Evolutionary conservation across 1,139 yeast species (phyloP).

Genomic region (Candida glucosophila): DNA sequence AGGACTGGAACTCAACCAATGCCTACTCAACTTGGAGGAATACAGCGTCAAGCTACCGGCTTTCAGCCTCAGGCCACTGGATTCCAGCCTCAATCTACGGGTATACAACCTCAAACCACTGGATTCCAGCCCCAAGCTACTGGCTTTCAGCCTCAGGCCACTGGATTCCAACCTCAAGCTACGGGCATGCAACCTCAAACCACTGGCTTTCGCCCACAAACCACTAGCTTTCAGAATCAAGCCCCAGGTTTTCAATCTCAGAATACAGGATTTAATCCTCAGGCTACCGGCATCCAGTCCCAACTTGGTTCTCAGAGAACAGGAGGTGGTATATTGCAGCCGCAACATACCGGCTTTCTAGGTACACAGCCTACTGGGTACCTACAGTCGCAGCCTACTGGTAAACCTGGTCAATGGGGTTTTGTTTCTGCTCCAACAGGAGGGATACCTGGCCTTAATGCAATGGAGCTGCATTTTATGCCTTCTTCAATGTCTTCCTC

Average conservation of each 20-base stretch:
- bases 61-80: no score
- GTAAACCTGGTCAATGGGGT: slow-evolving; percentile 80
- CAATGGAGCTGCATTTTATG: slow-evolving; percentile 68
- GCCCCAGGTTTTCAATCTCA: slow-evolving; percentile 15
- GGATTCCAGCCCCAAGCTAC: slow-evolving; percentile 20
- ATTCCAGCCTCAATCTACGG: slow-evolving; percentile 26
- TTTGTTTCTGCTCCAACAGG: slow-evolving; percentile 66
- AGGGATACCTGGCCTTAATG: slow-evolving; percentile 68
- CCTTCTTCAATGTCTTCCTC: slow-evolving; percentile 45
- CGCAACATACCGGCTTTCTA: slow-evolving; percentile 27
- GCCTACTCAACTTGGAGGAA: no score
- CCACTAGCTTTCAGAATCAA: slow-evolving; percentile 1
- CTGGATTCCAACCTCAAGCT: slow-evolving; percentile 26
- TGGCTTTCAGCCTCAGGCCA: slow-evolving; percentile 19
- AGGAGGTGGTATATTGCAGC: slow-evolving; percentile 16
- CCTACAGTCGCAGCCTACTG: slow-evolving; percentile 50
- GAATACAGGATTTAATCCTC: slow-evolving; percentile 10
- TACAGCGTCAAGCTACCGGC: no score
- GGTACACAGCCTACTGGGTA: slow-evolving; percentile 34
- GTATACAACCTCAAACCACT: slow-evolving; percentile 26
- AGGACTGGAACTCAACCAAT: slow-evolving; percentile 18
- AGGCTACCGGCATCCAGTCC: slow-evolving; percentile 9
- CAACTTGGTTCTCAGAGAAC: slow-evolving; percentile 9
- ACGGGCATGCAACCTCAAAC: slow-evolving; percentile 28
- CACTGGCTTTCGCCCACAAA: slow-evolving; percentile 18